Percentiles rank a stretch among this genome's conserved stretches.
Evolutionary conservation across 1,284 basidiomycete species (phyloP).

Genomic region (Boletus mariae): DNA sequence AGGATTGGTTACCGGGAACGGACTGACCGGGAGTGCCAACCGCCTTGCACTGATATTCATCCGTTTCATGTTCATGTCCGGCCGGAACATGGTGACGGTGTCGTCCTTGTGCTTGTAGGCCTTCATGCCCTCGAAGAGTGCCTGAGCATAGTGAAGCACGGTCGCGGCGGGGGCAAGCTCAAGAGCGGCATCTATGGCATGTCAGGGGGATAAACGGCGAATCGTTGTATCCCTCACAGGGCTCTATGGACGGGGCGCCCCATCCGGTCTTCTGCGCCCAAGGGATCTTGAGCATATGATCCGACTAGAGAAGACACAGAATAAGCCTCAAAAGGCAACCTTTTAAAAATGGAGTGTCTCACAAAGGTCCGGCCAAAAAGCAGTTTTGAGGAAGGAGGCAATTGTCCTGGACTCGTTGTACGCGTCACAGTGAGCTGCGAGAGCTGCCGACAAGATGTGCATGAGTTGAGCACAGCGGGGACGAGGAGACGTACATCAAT

Average conservation of each 20-base stretch:
- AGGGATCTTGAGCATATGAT: constrained; percentile 89
- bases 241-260: constrained; percentile 80
- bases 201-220: constrained; percentile 10
- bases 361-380: constrained; percentile 73
- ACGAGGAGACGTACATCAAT: constrained; percentile 23
- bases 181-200: constrained; percentile 63
- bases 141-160: constrained; percentile 92
- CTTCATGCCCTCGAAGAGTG: constrained; percentile 94
- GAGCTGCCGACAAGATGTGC: constrained; percentile 33
- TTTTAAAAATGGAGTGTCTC: constrained; percentile 27
- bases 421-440: constrained; percentile 47
- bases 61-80: constrained; percentile 97
- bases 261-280: constrained; percentile 78
- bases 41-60: constrained; percentile 79
- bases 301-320: constrained; percentile 54
- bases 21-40: constrained; percentile 71
- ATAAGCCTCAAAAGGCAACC: constrained; percentile 8
- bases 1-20: neutral
- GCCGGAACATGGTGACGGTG: constrained; percentile 86
- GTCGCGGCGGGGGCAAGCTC: constrained; percentile 79
- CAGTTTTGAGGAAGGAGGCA: constrained; percentile 52
- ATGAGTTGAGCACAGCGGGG: neutral
- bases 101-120: constrained; percentile 85
- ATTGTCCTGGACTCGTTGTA: constrained; percentile 47
- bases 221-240: constrained; percentile 53